Percentiles rank a stretch among this genome's conserved stretches.
These are phyloP conservation scores for Stylosanthes scabra DNA, from an alignment of 331 rosid genomes.

Conservation along the genomic window DNA sequence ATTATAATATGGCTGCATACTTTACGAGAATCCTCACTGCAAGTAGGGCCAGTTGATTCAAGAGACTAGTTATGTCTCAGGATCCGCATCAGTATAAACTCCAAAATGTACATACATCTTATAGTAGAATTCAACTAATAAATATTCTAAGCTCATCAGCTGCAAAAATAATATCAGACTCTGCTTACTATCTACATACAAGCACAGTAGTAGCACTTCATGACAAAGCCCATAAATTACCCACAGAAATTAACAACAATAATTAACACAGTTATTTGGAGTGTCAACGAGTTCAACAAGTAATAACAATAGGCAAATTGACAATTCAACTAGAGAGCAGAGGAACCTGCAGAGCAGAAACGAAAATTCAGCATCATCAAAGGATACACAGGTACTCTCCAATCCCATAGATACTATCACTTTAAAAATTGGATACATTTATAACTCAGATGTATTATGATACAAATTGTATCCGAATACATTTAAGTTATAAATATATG, in stretches of 20 bases:
- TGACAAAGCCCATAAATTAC: conserved; percentile 29
- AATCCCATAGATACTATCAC: no score
- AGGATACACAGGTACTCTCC: background rate
- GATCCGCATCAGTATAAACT: background rate
- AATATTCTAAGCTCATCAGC: conserved; percentile 22
- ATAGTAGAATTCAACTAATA: conserved; percentile 5
- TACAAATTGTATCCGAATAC: no score
- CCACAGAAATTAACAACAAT: conserved; percentile 45
- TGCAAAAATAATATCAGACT: conserved; percentile 23
- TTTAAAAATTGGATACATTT: no score
- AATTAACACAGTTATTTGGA: conserved; percentile 23
- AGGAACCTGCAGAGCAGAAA: background rate
- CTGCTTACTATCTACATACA: conserved; percentile 9
- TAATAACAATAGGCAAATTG: conserved; percentile 36
- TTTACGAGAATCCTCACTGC: background rate
- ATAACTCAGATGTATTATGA: no score
- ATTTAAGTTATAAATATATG: no score
- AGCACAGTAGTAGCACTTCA: conserved; percentile 6
- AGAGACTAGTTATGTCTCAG: background rate
- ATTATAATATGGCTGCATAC: background rate
- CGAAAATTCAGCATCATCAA: background rate
- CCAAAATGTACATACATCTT: conserved; percentile 3
- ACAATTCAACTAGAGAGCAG: conserved; percentile 27
- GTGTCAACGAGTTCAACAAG: conserved; percentile 24
- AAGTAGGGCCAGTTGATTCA: background rate